These are phyloP conservation scores for Marsdenia floribunda DNA, from an alignment of 257 asterid species.

Conservation along the genomic window DNA sequence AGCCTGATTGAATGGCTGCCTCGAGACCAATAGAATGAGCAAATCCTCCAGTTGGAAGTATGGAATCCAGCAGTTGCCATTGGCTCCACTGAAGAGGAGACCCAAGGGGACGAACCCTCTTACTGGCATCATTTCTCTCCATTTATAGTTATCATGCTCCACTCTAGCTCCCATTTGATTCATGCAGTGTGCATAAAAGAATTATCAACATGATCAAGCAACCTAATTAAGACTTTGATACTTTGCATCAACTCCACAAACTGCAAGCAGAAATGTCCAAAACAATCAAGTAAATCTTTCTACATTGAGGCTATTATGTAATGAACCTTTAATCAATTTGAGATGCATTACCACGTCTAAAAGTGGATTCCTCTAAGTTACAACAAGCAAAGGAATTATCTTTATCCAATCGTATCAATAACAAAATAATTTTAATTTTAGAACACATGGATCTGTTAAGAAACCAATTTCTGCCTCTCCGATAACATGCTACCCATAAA, in stretches of 20 bases:
- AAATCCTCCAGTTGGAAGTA: slow-evolving; percentile 96
- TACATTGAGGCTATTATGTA: background rate
- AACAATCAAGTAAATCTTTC: background rate
- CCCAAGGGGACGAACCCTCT: slow-evolving; percentile 15
- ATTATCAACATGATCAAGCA: slow-evolving; percentile 2
- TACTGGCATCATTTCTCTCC: slow-evolving; percentile 20
- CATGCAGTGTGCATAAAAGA: background rate
- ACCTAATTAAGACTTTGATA: background rate
- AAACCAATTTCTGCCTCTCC: background rate
- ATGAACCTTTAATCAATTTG: background rate
- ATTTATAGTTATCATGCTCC: background rate
- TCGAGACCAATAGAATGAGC: slow-evolving; percentile 97
- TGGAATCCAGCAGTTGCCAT: slow-evolving; percentile 89
- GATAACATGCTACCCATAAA: background rate
- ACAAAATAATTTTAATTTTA: background rate
- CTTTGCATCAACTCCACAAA: background rate
- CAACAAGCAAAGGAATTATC: background rate
- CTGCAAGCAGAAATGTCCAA: background rate
- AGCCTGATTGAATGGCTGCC: slow-evolving; percentile 71
- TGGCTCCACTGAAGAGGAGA: slow-evolving; percentile 66
- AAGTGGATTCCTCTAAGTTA: background rate
- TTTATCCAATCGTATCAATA: background rate
- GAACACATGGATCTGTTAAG: background rate
- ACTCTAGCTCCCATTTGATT: slow-evolving; percentile 11
- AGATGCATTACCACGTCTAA: background rate